Base-by-base conservation (phyloP, 148 eudicot genomes). In the Selenicereus undatus region DNA sequence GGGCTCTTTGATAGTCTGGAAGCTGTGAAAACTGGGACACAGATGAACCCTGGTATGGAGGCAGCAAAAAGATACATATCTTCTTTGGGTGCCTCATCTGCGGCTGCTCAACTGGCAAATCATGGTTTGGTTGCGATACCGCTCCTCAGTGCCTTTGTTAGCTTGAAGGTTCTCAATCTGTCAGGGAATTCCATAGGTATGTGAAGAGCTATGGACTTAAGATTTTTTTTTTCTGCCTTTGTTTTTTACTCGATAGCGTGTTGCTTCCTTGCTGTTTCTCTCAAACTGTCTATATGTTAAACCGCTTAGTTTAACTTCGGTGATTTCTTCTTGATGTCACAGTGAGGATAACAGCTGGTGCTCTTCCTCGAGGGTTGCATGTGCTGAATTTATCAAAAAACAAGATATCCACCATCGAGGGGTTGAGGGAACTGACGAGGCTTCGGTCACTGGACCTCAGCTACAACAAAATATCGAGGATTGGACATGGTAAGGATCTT, bases 321-420 rank as follows among this genome's bases (percentile, higher is more conserved):
- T n/a, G 32, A 54, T 78, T 62, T 80, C 65, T 30, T 30, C 20
- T 21, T 79, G 43, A 30, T 73, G n/a, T 80, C 79, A 79, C 86
- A 96, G 99, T 83, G 85, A 93, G 90, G 82, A 92, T 96, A 76
- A 91, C 97, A 22, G 90, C 94, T 50, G 99, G 98, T 84, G 88
- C 94, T 84, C 97, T 96, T 76, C 99, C 99, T 75, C 91, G 99
- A 80, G 98, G 95, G 65, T 89, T 96, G 51, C 99, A 96, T 84
- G 82, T 85, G 84, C 73, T 93, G 88, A 96, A 96, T 78, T 81
- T 96, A 42, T 93, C 99, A 73, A 96, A 89, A 83, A 96, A 96
- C 86, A 92, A 84, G 39, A 90, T 96, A 84, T 89, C 98, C 36
- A 88, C 90, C 69, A 90, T 93, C 73, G 99, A 96, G 76, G 99